phyloP scores from a whole-genome alignment of 2,329 filamentous ascomycete genomes.

The Xylaria sp. region DNA sequence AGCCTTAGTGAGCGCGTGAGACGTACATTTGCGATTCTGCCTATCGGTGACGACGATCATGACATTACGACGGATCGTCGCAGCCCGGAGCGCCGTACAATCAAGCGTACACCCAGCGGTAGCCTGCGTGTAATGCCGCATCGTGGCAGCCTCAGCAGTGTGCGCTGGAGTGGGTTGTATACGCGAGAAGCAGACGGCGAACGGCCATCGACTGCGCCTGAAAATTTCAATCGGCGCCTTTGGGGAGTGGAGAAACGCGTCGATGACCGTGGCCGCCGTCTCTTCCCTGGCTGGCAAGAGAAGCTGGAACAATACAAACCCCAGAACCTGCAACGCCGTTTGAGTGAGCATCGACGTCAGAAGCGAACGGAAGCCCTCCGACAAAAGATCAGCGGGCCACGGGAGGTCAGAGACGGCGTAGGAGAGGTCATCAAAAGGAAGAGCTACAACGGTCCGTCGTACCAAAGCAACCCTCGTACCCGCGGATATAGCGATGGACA shows the following conservation, averaged over 20 bases:
- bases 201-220: slow-evolving; percentile 55
- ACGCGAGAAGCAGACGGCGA: slow-evolving; percentile 43
- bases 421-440: slow-evolving; percentile 65
- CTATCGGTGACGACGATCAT: slow-evolving; percentile 58
- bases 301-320: slow-evolving; percentile 62
- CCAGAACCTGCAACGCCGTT: slow-evolving; percentile 63
- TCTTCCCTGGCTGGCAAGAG: slow-evolving; percentile 56
- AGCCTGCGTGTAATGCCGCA: slow-evolving; percentile 69
- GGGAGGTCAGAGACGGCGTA: slow-evolving; percentile 68
- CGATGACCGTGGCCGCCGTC: slow-evolving; percentile 48
- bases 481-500: slow-evolving; percentile 4
- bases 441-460: slow-evolving; percentile 53
- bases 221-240: slow-evolving; percentile 42
- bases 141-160: slow-evolving; percentile 59
- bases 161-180: slow-evolving; percentile 41
- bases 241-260: slow-evolving; percentile 50
- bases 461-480: slow-evolving; percentile 39
- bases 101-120: slow-evolving; percentile 68
- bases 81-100: slow-evolving; percentile 65
- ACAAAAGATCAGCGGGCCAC: slow-evolving; percentile 69
- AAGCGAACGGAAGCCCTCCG: slow-evolving; percentile 69
- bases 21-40: slow-evolving; percentile 70
- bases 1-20: slow-evolving; percentile 63
- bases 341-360: slow-evolving; percentile 69
- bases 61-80: slow-evolving; percentile 50